Evolutionary conservation across 768 basidiomycete genomes (phyloP).

Genomic region (Infundibulicybe gibba): DNA sequence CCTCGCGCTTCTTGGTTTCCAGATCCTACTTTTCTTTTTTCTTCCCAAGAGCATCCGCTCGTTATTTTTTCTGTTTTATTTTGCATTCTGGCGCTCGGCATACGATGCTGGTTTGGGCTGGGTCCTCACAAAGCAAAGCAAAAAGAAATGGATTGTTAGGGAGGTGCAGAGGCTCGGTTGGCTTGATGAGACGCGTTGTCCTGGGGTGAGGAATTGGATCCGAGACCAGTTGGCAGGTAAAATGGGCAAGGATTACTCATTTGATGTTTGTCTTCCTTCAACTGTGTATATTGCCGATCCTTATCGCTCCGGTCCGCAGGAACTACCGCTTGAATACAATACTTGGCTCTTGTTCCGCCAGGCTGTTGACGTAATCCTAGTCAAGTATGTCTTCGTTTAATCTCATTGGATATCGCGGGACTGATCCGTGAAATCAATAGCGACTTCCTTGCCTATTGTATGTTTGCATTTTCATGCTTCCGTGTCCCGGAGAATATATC

Average conservation of each 20-base stretch:
- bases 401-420: background rate
- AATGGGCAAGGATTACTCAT: slow-evolving; percentile 93
- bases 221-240: slow-evolving; percentile 81
- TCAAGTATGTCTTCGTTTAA: slow-evolving; percentile 64
- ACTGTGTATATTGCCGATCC: slow-evolving; percentile 4
- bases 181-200: slow-evolving; percentile 74
- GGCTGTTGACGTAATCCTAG: slow-evolving; percentile 90
- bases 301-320: slow-evolving; percentile 38
- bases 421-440: slow-evolving; percentile 32
- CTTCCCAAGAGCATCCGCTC: slow-evolving; percentile 55
- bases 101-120: slow-evolving; percentile 95
- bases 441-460: slow-evolving; percentile 91
- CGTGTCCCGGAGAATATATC: slow-evolving; percentile 81
- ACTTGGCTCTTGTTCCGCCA: slow-evolving; percentile 96
- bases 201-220: slow-evolving; percentile 77
- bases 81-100: slow-evolving; percentile 87
- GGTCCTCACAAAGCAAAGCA: slow-evolving; percentile 93
- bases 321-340: slow-evolving; percentile 91
- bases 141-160: slow-evolving; percentile 89
- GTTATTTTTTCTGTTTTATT: slow-evolving; percentile 83
- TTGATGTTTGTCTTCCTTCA: slow-evolving; percentile 51
- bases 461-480: slow-evolving; percentile 94
- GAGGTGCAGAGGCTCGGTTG: slow-evolving; percentile 78
- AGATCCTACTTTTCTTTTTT: slow-evolving; percentile 67
- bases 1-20: slow-evolving; percentile 71